phyloP scores from a whole-genome alignment of 1,139 yeast species.

The Petasospora fabianii region DNA sequence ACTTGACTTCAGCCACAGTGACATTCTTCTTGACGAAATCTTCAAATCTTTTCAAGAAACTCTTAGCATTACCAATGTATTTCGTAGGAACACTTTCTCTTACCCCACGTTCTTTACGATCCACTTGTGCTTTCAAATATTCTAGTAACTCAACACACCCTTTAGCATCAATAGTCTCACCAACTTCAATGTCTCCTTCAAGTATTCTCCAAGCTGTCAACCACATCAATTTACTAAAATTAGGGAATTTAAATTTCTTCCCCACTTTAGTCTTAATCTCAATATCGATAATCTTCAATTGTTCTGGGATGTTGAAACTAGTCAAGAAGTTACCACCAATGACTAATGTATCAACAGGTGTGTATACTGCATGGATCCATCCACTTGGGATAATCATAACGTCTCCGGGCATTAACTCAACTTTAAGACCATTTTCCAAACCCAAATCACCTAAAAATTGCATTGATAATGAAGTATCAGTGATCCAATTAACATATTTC shows the following conservation, averaged over 20 bases:
- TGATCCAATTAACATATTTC: slow-evolving; percentile 71
- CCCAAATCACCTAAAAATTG: slow-evolving; percentile 56
- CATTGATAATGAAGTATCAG: slow-evolving; percentile 46
- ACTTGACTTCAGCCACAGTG: too few relatives aligned
- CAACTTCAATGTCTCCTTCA: slow-evolving; percentile 6
- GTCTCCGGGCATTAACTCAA: slow-evolving; percentile 67
- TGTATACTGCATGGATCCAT: slow-evolving; percentile 89
- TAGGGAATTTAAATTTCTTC: slow-evolving; percentile 71
- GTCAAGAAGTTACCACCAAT: slow-evolving; percentile 88
- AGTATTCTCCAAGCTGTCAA: slow-evolving; percentile 27
- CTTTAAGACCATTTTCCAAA: slow-evolving; percentile 50
- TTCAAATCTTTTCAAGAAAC: too few relatives aligned
- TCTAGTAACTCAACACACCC: slow-evolving; percentile 9
- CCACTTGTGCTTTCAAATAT: slow-evolving; percentile 10
- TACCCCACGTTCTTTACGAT: slow-evolving; percentile 18
- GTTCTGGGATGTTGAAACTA: slow-evolving; percentile 55
- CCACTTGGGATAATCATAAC: slow-evolving; percentile 84
- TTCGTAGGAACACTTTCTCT: slow-evolving; percentile 18
- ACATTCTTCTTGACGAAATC: too few relatives aligned
- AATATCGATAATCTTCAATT: slow-evolving; percentile 55
- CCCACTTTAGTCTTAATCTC: slow-evolving; percentile 74
- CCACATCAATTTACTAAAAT: slow-evolving; percentile 71
- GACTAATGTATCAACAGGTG: slow-evolving; percentile 76
- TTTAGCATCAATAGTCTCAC: slow-evolving; percentile 5
- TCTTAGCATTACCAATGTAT: slow-evolving; percentile 16